phyloP scores from a whole-genome alignment of 352 stramenopile genomes.

The Phytophthora sojae region DNA sequence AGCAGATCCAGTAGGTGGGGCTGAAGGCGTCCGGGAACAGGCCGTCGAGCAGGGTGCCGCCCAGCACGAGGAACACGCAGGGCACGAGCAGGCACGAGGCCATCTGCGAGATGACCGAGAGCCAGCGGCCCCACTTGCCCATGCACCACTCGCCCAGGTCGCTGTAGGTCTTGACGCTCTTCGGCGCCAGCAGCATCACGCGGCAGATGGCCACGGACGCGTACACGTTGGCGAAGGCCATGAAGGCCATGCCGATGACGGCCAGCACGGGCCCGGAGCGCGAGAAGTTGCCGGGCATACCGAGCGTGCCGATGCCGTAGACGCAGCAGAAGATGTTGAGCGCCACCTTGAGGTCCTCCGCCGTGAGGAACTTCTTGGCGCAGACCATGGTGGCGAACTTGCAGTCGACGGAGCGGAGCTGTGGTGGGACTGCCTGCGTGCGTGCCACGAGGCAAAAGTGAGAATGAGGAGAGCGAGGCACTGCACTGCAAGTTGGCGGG shows the following conservation, averaged over 20 bases:
- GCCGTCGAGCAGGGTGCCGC: slow-evolving; percentile 27
- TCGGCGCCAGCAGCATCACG: slow-evolving; percentile 44
- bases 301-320: slow-evolving; percentile 66
- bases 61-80: slow-evolving; percentile 31
- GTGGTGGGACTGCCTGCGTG: too few species aligned
- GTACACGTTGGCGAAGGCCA: slow-evolving; percentile 56
- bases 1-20: slow-evolving; percentile 44
- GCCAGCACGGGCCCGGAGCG: slow-evolving; percentile 48
- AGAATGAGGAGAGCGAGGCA: too few species aligned
- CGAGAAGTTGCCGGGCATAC: slow-evolving; percentile 62
- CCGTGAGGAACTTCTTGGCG: slow-evolving; percentile 24
- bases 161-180: slow-evolving; percentile 44
- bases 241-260: slow-evolving; percentile 43
- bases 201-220: slow-evolving; percentile 42
- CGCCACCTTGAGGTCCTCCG: slow-evolving; percentile 45
- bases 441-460: too few species aligned
- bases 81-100: slow-evolving; percentile 30
- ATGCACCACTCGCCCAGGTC: slow-evolving; percentile 48
- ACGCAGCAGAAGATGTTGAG: slow-evolving; percentile 61
- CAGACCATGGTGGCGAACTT: too few species aligned
- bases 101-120: slow-evolving; percentile 53
- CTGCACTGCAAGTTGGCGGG: too few species aligned
- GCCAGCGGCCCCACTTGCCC: slow-evolving; percentile 42
- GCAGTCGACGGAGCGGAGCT: too few species aligned
- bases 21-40: slow-evolving; percentile 36